Evolutionary conservation across 345 rosid species (phyloP), one percentile per base, ranked within the genome.

Genomic region (Dipteronia sinensis): DNA sequence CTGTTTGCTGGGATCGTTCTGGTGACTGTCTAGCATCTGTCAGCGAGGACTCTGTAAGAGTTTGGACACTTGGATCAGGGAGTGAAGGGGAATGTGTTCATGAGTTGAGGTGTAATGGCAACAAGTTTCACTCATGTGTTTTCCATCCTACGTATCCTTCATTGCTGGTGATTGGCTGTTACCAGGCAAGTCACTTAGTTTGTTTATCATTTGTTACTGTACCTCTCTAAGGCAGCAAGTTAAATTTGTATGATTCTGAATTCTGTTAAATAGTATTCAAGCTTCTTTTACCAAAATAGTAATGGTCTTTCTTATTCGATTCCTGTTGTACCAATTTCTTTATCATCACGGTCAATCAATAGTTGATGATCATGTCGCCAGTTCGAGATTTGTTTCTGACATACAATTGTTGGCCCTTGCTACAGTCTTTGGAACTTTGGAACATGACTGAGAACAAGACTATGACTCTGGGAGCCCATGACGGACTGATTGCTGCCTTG

Each of bases 351-450:
- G 49, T 22, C 51, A n/a, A 68, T 76, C 17, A 40, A 76, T 40
- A 42, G 73, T 55, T 65, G 15, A 51, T 61, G 23, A 61, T 46
- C 20, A 58, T 49, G 8, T 59, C 9, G 10, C 56, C 63, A 6
- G 47, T 46, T 29, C 4, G 15, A 2, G 22, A n/a, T 31, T 40
- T 53, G 22, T 66, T 27, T 73, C 83, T 68, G 77, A 81, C 46
- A 15, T 62, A 51, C 74, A 25, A 62, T 6, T 74, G 49, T 66
- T 47, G 56, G 56, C 19, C 3, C 42, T 74, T 47, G 1, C 63
- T 83, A 84, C 90, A 96, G 99, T 91, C 97, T 22, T 83, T 96
- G 85, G 99, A 96, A 82, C 92, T 96, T 0, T 96, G 99, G 99
- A 89, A 94, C 83, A 90, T 94, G 92, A 64, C 80, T 4, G 94